Evolutionary conservation across 345 rosid species (phyloP), one percentile per base, ranked within the genome.

Genomic region (Arabis hirsuta): DNA sequence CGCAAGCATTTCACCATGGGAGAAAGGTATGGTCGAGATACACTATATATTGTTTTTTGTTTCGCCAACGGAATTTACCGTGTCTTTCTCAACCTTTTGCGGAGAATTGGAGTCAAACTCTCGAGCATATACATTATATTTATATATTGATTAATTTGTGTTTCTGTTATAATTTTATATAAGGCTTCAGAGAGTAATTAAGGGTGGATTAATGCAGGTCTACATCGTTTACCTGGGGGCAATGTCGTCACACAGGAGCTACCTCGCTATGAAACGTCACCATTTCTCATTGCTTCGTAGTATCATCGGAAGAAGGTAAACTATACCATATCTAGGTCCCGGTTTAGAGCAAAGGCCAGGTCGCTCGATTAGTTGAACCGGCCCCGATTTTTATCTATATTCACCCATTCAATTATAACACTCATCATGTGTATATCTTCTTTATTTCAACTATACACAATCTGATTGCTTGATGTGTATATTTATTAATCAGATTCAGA

Each of bases 181-280:
- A 27, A 38, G 7, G 43, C 46, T 36, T 46, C 34, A 69, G 43
- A 50, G 16, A 31, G 12, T 50, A 71, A 71, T 0, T 16, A 32
- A 57, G 14, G 45, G 16, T 61, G 32, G 45, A 39, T 6, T 42
- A 12, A 11, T 52, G 34, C 45, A 62, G 75, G 36, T 71, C 9
- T 52, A 71, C 68, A 52, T 71, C 53, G 53, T 71, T 29, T 41
- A 51, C 62, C 43, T 52, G 60, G 55, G 75, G 16, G 62, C 69
- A 71, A 27, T 42, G 60, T 10, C 75, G 26, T 32, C 68, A 71
- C 20, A 12, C 45, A 38, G 26, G 43, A 26, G 31, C 62, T 71
- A 61, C 47, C 36, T 0, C 62, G 22, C 38, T 16, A 19, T 19
- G 19, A 31, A 2, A 62, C 8, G 5, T 29, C 20, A 42, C 41